Evolutionary conservation across 768 basidiomycete species (phyloP).

Genomic region (Leccinum ochraceum): DNA sequence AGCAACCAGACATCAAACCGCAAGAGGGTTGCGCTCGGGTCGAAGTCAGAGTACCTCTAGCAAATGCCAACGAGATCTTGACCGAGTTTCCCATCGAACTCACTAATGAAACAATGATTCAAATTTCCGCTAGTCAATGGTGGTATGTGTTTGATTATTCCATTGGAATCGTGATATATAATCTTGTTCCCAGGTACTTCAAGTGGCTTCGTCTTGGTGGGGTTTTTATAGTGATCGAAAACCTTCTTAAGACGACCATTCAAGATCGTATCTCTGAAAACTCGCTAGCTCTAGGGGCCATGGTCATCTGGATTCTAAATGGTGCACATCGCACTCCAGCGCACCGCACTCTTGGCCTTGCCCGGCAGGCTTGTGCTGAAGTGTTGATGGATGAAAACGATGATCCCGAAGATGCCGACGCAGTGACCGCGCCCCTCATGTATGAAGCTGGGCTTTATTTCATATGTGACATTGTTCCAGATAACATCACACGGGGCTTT

Average conservation of each 20-base stretch:
- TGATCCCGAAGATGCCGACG: background rate
- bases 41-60: conserved; percentile 1
- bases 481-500: background rate
- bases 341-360: background rate
- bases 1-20: background rate
- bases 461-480: background rate
- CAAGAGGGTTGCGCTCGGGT: conserved; percentile 6
- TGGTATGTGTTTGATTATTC: background rate
- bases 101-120: background rate
- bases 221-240: background rate
- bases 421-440: background rate
- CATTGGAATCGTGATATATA: background rate
- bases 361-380: background rate
- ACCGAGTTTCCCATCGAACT: background rate
- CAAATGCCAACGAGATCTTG: background rate
- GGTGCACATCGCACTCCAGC: background rate
- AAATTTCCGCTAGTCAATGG: conserved; percentile 4
- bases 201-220: conserved; percentile 5
- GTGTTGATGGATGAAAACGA: background rate
- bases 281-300: conserved; percentile 3
- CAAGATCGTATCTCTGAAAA: background rate
- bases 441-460: conserved; percentile 11
- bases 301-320: conserved; percentile 10
- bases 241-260: background rate
- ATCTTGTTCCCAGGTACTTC: conserved; percentile 6